Conservation (phyloP, 306 rosid genomes). For the Hippophae rhamnoides region DNA sequence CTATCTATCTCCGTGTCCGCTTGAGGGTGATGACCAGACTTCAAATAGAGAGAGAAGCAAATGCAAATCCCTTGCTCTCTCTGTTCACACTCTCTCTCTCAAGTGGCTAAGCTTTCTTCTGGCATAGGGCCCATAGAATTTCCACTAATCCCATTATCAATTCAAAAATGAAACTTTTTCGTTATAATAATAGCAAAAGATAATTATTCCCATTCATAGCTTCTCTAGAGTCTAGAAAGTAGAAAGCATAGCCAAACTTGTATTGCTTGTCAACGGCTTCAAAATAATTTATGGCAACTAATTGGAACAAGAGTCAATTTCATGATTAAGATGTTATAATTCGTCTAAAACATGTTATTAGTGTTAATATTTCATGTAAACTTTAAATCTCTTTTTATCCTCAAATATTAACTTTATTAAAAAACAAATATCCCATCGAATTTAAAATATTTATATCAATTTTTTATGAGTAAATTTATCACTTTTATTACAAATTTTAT, state of each 20-base stretch:
- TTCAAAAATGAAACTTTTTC: neutral
- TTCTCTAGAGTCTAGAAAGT: slow-evolving; percentile 1
- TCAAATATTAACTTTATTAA: no score
- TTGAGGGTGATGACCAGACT: slow-evolving; percentile 41
- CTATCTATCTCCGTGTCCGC: slow-evolving; percentile 26
- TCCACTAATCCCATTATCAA: slow-evolving; percentile 9
- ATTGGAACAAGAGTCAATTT: slow-evolving; percentile 13
- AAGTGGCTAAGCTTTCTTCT: slow-evolving; percentile 7
- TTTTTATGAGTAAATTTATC: no score
- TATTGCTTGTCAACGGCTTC: neutral
- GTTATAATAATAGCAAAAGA: neutral
- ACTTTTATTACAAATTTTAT: no score
- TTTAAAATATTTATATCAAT: no score
- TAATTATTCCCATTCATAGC: slow-evolving; percentile 6
- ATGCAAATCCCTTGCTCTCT: neutral
- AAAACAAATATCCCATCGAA: no score
- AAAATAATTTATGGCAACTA: neutral
- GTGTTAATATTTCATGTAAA: no score
- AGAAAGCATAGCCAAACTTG: neutral
- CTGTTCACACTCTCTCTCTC: neutral
- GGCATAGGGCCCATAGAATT: slow-evolving; percentile 8
- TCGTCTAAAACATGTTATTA: slow-evolving; percentile 14
- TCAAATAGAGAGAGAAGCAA: slow-evolving; percentile 36
- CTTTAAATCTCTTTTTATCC: no score
- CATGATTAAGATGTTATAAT: slow-evolving; percentile 6